Evolutionary conservation across 768 basidiomycete species (phyloP).

Genomic region (Rhodocollybia butyracea): DNA sequence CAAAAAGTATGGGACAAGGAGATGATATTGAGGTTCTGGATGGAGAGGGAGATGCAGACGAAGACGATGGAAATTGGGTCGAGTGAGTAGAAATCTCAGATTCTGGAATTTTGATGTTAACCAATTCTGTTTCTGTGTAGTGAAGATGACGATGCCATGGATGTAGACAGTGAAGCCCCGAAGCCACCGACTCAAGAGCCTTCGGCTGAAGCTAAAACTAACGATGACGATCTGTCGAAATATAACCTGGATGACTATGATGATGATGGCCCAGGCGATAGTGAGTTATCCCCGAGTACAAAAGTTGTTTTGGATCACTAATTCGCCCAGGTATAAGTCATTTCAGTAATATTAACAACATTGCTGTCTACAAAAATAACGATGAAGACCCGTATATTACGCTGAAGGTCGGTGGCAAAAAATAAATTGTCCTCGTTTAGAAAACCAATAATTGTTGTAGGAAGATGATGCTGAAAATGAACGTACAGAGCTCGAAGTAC

Average conservation of each 20-base stretch:
- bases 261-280: slow-evolving; percentile 53
- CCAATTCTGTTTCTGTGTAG: slow-evolving; percentile 21
- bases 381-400: slow-evolving; percentile 97
- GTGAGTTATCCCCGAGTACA: no score
- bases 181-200: slow-evolving; percentile 14
- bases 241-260: slow-evolving; percentile 95
- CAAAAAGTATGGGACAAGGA: slow-evolving; percentile 64
- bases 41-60: slow-evolving; percentile 70
- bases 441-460: no score
- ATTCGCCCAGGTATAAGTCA: slow-evolving; percentile 56
- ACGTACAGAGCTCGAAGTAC: slow-evolving; percentile 83
- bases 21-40: slow-evolving; percentile 65
- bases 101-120: slow-evolving; percentile 10
- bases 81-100: slow-evolving; percentile 7
- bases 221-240: slow-evolving; percentile 68
- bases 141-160: slow-evolving; percentile 61
- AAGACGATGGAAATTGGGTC: slow-evolving; percentile 1
- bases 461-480: slow-evolving; percentile 73
- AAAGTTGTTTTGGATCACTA: no score
- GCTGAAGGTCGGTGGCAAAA: no score
- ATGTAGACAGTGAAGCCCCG: slow-evolving; percentile 40
- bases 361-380: slow-evolving; percentile 88
- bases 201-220: slow-evolving; percentile 30
- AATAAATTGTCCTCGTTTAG: no score
- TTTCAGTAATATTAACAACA: slow-evolving; percentile 94